A percentile compares a stretch with the other conserved stretches of the same genome.
phyloP scores from a whole-genome alignment of 176 grass and related monocot genomes.

The Dendrocalamus sinicus region DNA sequence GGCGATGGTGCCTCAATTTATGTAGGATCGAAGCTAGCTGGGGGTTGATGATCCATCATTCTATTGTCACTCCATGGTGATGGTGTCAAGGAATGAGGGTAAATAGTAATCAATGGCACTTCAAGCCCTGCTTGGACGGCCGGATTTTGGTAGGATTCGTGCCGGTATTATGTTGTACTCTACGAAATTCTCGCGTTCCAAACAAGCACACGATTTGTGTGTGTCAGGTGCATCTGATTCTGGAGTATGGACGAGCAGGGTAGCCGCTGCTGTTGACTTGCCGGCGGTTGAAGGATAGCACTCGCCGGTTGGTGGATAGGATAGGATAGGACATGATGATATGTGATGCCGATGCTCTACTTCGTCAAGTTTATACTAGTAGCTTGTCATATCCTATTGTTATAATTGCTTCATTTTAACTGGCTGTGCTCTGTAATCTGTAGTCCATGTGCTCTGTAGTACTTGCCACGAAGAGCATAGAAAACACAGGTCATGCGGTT shows the following conservation, averaged over 20 bases:
- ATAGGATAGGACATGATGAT: neutral
- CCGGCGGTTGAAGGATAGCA: neutral
- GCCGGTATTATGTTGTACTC: neutral
- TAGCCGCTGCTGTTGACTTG: constrained; percentile 17
- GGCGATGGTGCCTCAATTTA: neutral
- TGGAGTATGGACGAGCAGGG: neutral
- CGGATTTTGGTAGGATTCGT: neutral
- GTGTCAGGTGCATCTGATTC: neutral
- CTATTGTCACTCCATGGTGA: neutral
- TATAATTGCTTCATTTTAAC: neutral
- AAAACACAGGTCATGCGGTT: too few species aligned
- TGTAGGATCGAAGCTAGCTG: neutral
- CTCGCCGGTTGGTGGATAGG: neutral
- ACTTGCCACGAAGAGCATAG: too few species aligned
- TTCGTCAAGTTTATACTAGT: neutral
- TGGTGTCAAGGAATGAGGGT: neutral
- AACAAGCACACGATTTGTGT: too few species aligned
- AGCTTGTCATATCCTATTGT: neutral
- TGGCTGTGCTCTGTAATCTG: too few species aligned
- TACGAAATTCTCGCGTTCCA: neutral
- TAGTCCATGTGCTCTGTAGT: too few species aligned
- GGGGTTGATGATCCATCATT: neutral
- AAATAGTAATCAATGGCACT: neutral
- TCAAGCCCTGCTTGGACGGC: neutral
- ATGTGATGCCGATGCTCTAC: neutral